A percentile compares a stretch with the other conserved stretches of the same genome.
Evolutionary conservation across 2,329 filamentous ascomycete genomes (phyloP).

Genomic region (Paecilomyces niveus): DNA sequence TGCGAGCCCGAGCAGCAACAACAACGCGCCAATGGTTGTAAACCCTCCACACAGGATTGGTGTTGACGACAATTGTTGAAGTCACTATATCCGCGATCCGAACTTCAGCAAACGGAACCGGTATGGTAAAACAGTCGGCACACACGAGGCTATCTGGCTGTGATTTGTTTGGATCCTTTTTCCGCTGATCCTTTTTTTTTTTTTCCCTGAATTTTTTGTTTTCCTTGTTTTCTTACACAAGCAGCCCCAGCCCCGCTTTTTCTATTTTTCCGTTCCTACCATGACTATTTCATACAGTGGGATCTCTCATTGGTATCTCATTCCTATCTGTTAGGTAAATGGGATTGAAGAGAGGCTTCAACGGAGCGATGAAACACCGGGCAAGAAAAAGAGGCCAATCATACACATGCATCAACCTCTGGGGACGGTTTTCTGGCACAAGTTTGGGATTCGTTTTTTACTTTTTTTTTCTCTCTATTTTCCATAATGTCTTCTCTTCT

Average conservation of each 20-base stretch:
- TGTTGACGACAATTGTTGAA: no score
- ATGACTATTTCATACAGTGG: not conserved
- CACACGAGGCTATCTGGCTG: not conserved
- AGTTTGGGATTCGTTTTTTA: not conserved
- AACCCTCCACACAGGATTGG: no score
- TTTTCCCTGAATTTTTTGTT: not conserved
- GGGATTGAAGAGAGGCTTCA: not conserved
- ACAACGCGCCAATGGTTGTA: not conserved
- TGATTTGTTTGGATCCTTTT: not conserved
- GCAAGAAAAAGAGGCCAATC: not conserved
- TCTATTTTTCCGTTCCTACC: not conserved
- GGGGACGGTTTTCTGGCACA: not conserved
- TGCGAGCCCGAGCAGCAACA: not conserved
- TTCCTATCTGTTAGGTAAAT: not conserved
- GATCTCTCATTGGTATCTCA: not conserved
- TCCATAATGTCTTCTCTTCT: not conserved
- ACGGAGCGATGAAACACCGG: not conserved
- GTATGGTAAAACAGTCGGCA: not conserved
- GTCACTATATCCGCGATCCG: not conserved
- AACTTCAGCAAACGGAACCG: not conserved
- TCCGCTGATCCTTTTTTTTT: not conserved
- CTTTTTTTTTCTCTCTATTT: not conserved
- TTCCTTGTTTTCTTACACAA: not conserved
- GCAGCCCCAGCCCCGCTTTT: not conserved
- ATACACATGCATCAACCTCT: not conserved